Evolutionary conservation across 2,329 filamentous ascomycete genomes (phyloP).

Genomic region (Penicillium paneum): DNA sequence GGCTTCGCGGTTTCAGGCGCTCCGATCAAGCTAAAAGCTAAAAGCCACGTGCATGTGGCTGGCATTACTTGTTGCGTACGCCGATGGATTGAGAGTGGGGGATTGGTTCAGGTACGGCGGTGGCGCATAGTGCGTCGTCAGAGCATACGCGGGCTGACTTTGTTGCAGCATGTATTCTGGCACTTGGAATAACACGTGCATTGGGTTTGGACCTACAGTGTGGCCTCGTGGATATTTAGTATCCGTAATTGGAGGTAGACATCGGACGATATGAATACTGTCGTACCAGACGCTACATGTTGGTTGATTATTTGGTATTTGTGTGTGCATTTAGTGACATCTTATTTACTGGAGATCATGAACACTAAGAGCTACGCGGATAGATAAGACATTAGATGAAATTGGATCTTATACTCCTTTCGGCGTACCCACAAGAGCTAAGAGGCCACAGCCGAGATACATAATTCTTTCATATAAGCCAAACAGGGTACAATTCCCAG

Average conservation of each 20-base stretch:
- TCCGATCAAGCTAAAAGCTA: not conserved
- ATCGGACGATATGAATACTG: not conserved
- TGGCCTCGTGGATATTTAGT: not conserved
- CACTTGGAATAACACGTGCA: not conserved
- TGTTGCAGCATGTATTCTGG: not conserved
- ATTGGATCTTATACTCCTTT: not conserved
- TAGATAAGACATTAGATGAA: not conserved
- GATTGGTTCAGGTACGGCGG: not conserved
- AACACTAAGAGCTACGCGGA: too few species aligned
- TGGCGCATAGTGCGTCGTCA: not conserved
- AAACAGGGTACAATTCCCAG: not conserved
- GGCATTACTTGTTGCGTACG: not conserved
- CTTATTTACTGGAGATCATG: not conserved
- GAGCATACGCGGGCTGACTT: not conserved
- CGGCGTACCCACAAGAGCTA: too few species aligned
- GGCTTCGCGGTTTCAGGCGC: not conserved
- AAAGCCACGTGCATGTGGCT: constrained; percentile 8
- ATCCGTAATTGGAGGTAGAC: not conserved
- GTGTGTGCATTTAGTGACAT: too few species aligned
- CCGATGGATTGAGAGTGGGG: not conserved
- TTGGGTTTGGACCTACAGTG: not conserved
- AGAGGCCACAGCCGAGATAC: not conserved
- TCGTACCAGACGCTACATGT: not conserved
- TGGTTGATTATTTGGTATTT: too few species aligned
- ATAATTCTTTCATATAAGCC: not conserved